phyloP scores from a whole-genome alignment of 495 filamentous ascomycete species.

The Hypoxylon fragiforme region DNA sequence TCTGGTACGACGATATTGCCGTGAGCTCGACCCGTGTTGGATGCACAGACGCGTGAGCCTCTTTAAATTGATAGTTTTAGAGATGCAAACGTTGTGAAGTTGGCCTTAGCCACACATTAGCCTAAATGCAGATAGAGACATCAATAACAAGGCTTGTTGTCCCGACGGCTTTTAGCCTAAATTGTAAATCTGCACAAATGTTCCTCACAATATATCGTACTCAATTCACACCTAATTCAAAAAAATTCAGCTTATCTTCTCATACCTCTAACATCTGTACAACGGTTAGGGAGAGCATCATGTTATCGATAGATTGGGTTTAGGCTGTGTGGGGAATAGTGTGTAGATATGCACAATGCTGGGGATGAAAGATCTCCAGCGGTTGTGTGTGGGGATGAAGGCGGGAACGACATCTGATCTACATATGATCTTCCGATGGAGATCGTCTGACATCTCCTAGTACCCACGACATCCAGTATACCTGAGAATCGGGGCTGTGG shows the following conservation, averaged over 20 bases:
- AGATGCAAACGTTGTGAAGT: background rate
- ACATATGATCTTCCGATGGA: background rate
- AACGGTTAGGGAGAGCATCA: too few species aligned
- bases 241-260: too few species aligned
- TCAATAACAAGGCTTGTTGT: too few species aligned
- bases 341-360: constrained; percentile 7
- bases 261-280: too few species aligned
- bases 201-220: too few species aligned
- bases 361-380: too few species aligned
- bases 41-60: constrained; percentile 32
- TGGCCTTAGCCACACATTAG: too few species aligned
- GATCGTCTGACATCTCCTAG: background rate
- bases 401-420: constrained; percentile 22
- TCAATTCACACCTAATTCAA: too few species aligned
- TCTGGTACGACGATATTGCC: constrained; percentile 61
- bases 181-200: too few species aligned
- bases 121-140: background rate
- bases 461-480: background rate
- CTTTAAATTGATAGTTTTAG: background rate
- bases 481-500: too few species aligned
- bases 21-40: constrained; percentile 52
- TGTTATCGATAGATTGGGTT: too few species aligned
- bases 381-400: background rate
- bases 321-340: constrained; percentile 2
- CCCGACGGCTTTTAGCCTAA: too few species aligned